Evolutionary conservation across 305 asterid species (phyloP), one percentile per base, ranked within the genome.

Genomic region (Solanum hybrid): DNA sequence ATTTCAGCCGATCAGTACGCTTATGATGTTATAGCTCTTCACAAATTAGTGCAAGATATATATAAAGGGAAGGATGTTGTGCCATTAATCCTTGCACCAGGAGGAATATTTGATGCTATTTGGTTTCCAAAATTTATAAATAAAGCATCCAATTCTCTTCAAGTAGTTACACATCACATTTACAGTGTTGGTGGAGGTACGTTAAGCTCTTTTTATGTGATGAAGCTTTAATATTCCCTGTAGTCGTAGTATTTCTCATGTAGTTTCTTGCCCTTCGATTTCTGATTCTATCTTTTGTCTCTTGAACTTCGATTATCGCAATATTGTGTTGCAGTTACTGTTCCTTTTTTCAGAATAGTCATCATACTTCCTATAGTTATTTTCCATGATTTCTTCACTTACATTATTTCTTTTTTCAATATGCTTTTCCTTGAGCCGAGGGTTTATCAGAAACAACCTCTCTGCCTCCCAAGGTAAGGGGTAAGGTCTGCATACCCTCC

Each of bases 181-280:
- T 96, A 97, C 93, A 96, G 95, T 90, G 98, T 97, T 10, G 99
- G 99, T n/a, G 98, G 97, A 90, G 99, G 99, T 95, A 91, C 40
- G 4, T 86, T 5, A 10, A 76, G 88, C 87, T 71, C 34, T 64
- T 84, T 42, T 29, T 46, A 10, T 67, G 71, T 61, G 29, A 14
- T 42, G 85, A 78, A 9, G 29, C 11, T 35, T 22, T 35, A 35
- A 16, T 31, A 34, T 64, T 76, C 74, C 37, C 61, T 89, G 7
- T n/a, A 12, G 71, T 35, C 8, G 8, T 69, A 11, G 76, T 24
- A 69, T 69, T 24, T 28, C 6, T 12, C 14, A 2, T 40, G 8
- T 26, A 71, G 77, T 71, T 71, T 71, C 9, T 71, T 71, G 20
- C 26, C 5, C 77, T 71, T 71, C 2, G 4, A 26, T 71, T 26